Conservation (phyloP, 2,329 filamentous ascomycete genomes). For the Fusarium brevicatenulatum region DNA sequence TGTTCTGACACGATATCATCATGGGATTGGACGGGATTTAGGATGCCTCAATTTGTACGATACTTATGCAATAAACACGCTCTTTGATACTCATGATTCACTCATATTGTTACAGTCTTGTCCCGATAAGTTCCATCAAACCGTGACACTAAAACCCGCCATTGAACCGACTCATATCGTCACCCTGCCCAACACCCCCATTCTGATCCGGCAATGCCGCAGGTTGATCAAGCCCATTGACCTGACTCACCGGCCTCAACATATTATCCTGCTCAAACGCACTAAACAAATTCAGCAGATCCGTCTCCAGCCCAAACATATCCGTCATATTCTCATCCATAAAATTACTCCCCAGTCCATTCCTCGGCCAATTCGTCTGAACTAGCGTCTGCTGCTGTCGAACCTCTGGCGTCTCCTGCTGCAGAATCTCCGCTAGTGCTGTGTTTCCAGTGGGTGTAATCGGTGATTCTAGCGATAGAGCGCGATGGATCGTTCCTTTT, state of each 20-base stretch:
- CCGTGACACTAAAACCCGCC: neutral
- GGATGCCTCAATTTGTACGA: neutral
- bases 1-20: neutral
- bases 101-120: neutral
- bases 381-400: neutral
- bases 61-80: neutral
- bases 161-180: neutral
- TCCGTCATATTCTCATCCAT: neutral
- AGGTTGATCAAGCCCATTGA: neutral
- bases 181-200: neutral
- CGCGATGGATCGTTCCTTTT: constrained; percentile 1
- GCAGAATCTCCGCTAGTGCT: neutral
- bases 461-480: neutral
- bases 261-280: constrained; percentile 14
- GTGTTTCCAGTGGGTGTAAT: accelerated
- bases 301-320: constrained; percentile 8
- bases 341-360: neutral
- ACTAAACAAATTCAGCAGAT: constrained; percentile 10
- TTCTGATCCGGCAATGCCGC: neutral
- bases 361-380: neutral
- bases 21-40: neutral
- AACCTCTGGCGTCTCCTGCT: neutral
- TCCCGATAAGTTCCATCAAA: neutral
- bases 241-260: neutral
- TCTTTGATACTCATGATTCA: neutral